Evolutionary conservation across 768 basidiomycete species (phyloP), one percentile per base, ranked within the genome.

Genomic region (Hebeloma cylindrosporum): DNA sequence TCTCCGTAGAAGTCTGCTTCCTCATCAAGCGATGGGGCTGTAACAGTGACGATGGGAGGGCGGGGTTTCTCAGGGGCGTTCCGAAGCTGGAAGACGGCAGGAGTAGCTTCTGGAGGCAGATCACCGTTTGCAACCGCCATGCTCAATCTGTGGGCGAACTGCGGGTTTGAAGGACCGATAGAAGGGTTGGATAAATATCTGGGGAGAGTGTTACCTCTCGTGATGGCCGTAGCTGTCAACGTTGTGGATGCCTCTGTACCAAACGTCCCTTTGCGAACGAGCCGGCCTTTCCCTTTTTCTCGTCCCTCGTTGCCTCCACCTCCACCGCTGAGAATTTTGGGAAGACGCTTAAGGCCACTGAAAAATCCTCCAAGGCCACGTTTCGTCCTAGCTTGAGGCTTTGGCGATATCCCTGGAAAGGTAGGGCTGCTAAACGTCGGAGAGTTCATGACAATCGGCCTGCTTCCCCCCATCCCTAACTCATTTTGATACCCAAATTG

Each of bases 161-260:
- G 61, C 20, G 62, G 58, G 28, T 62, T 62, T 3, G 66, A 63
- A 8, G 65, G 66, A 21, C 66, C 63, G 6, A 68, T 68, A n/a
- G 68, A 60, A 16, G 69, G 70, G 45, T 67, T 69, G 5, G 68
- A 67, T 10, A 58, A 62, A 30, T 72, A 72, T 42, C 60, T 48
- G n/a, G 69, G 70, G 13, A 66, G 54, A 2, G 62, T 59, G 57
- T 63, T 69, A 4, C 61, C 63, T 18, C 62, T 60, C 17, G 63
- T 65, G 36, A 63, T 59, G 2, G 59, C 61, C 14, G 61, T 63
- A 1, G 52, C 54, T 9, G 60, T 60, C 17, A 52, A 49, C 5
- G 63, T 64, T 18, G 20, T 56, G 17, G 6, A 30, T 3, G 45
- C 60, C 28, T 66, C 65, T 1, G 68, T 64, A 1, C 61, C 65